Base-by-base conservation (phyloP, 2,329 filamentous ascomycete species). In the Penicillium glabrum region DNA sequence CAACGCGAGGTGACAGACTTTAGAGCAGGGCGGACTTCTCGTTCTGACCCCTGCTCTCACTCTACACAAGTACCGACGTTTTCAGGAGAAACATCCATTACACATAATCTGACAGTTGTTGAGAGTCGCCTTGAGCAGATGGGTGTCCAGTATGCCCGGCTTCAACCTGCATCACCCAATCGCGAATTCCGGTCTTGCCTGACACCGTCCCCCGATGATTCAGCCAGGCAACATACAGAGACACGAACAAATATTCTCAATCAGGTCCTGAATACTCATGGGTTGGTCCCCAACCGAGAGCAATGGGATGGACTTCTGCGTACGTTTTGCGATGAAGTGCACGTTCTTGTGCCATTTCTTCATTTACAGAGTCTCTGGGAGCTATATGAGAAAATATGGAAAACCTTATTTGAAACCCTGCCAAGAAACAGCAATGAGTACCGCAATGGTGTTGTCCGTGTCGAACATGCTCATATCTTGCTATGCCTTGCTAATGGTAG, bases 281-380 rank as follows among this genome's bases (percentile, higher is more conserved):
- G 52, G 16, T 54, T 66, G 7, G 31, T 49, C 3, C 58, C 61
- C 1, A 33, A 58, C 14, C 43, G 46, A 27, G 14, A 27, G 0
- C 58, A 60, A 37, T 66, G 64, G 63, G 54, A 62, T 33, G 46
- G 19, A 2, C 51, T 61, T 10, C 45, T 67, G 47, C 45, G 53
- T 33, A 62, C 46, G 0, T 68, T 66, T 46, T 67, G 60, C 37
- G 59, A 64, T 1, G 62, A 68, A 44, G 58, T 67, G 1, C 64
- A 67, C 23, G 54, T 63, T 14, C 33, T 68, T 5, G 65, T 67
- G 31, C 66, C 66, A 1, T 67, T 68, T 27, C 45, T 68, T 14
- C 64, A 68, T 58, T 16, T 49, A 13, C 63, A 61, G 5, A 60
- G 50, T 3, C 26, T 67, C 11, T 61, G 59, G 56, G 23, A 37